Evolutionary conservation across 192 early-diverging fungal species (phyloP), one percentile per base, ranked within the genome.

Genomic region (Glomus cerebriforme): DNA sequence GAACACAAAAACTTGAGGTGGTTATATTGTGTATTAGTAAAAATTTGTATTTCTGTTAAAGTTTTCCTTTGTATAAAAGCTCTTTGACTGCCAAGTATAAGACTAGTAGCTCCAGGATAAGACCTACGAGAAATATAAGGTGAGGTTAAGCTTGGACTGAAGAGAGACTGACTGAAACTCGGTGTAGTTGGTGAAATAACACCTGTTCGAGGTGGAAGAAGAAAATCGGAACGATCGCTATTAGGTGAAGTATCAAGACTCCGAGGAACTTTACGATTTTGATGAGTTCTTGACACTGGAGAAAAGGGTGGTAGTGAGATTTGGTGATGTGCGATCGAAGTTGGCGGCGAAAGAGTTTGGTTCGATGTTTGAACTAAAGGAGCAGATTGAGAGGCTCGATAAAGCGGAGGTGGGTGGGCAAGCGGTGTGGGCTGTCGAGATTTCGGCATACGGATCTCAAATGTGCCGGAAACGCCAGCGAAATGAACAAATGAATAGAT

Each of bases 401-500:
- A 76, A 10, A 76, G 34, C 64, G 60, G 74, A 26, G 74, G 74
- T 19, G 74, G 74, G 37, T 34, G 74, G n/a, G 74, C 49, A 63
- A 76, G 32, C 31, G 59, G 60, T 39, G 22, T 39, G 2, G 60
- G 24, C 35, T 76, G 59, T 63, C 29, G 24, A 63, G 59, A 49
- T 27, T 39, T 75, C 31, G 73, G 29, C 71, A 73, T 73, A 9
- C 34, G 66, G 66, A 37, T 24, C 66, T 24, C 31, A 19, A 8
- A 19, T 31, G 63, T n/a, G 63, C 63, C 63, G 31, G 63, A 31
- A 65, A 65, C 49, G 49, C 49, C 15, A 54, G 49, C 49, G 6
- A 54, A 54, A 54, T 54, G 19, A 22, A n/a, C 19, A 22, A 54
- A 43, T 2, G 39, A 43, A 43, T 43, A 43, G n/a, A n/a, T n/a